Evolutionary conservation across 2,329 filamentous ascomycete genomes (phyloP), one percentile per base, ranked within the genome.

Genomic region (Davidsoniella eucalypti): DNA sequence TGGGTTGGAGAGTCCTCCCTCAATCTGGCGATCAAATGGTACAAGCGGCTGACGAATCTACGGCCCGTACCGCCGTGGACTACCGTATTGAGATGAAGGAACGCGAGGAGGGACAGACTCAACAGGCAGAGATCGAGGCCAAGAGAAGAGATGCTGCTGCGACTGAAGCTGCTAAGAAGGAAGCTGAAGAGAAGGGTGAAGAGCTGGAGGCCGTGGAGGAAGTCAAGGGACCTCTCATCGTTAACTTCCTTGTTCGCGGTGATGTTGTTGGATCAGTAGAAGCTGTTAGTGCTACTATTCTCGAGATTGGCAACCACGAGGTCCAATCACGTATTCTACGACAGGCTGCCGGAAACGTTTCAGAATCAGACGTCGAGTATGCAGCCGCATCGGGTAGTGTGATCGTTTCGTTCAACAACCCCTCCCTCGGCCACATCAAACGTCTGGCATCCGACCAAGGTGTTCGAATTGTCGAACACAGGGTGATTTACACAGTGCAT

Each of bases 181-280:
- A 60, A 4, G 63, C 62, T 36, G 63, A 64, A 36, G 54, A 49
- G 36, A 41, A 42, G 5, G 62, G 61, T 1, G 58, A 58, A 2
- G 65, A 63, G 7, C 58, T 61, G 2, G 67, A 65, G 43, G 69
- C 60, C 0, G 61, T 62, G 4, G 66, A 64, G 23, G 68, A 63
- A 44, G 58, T 61, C 2, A 59, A 63, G 17, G 65, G 66, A 23
- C 58, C 63, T 33, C 69, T 70, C 47, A 67, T 73, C 14, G 73
- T 94, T 44, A 83, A 83, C 58, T 92, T 96, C 64, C 78, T 92
- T 52, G 72, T 98, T 67, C 94, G 93, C 65, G 88, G 82, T 49
- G 92, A 98, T 59, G 92, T 96, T 16, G 84, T 83, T 54, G 92
- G 92, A 37, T 96, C 90, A 0, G 87, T 88, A 0, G 92, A 98